A percentile compares a stretch with the other conserved stretches of the same genome.
Conservation (phyloP, 1,139 yeast species). For the Lodderomyces jiufengensis region DNA sequence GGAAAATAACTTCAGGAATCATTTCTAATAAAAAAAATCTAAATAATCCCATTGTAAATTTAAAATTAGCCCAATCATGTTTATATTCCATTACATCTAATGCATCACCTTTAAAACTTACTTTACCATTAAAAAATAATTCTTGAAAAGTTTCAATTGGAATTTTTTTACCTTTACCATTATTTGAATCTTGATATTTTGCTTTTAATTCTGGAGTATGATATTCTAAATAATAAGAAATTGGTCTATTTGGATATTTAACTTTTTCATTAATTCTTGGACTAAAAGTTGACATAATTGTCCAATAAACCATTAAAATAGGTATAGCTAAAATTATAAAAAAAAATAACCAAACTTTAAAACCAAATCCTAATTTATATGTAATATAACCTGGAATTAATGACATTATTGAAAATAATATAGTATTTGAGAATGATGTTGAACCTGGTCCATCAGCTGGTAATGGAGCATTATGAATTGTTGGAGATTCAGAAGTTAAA, state of each 20-base stretch:
- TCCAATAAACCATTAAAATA: conserved; percentile 79
- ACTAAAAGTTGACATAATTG: conserved; percentile 67
- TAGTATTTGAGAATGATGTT: conserved; percentile 64
- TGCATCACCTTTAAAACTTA: conserved; percentile 83
- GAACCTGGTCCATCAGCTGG: conserved; percentile 94
- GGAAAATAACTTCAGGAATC: conserved; percentile 92
- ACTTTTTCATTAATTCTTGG: conserved; percentile 83
- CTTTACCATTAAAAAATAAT: conserved; percentile 79
- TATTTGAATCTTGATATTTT: conserved; percentile 54
- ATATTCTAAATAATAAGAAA: conserved; percentile 76
- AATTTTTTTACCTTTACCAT: conserved; percentile 67
- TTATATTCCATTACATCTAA: conserved; percentile 80
- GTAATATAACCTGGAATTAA: conserved; percentile 64
- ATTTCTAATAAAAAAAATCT: conserved; percentile 80
- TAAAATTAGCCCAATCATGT: conserved; percentile 87
- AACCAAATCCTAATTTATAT: conserved; percentile 71
- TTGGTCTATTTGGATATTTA: conserved; percentile 71
- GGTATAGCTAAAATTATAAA: conserved; percentile 57
- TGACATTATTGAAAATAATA: conserved; percentile 50
- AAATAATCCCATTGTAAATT: conserved; percentile 75
- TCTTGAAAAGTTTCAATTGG: conserved; percentile 95
- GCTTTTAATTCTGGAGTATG: conserved; percentile 70
- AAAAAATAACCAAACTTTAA: conserved; percentile 60
- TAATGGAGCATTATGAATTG: conserved; percentile 81
- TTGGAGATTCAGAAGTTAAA: conserved; percentile 60